These are phyloP conservation scores for Trametes polyzona DNA, from an alignment of 1,284 basidiomycete species.

Conservation along the genomic window DNA sequence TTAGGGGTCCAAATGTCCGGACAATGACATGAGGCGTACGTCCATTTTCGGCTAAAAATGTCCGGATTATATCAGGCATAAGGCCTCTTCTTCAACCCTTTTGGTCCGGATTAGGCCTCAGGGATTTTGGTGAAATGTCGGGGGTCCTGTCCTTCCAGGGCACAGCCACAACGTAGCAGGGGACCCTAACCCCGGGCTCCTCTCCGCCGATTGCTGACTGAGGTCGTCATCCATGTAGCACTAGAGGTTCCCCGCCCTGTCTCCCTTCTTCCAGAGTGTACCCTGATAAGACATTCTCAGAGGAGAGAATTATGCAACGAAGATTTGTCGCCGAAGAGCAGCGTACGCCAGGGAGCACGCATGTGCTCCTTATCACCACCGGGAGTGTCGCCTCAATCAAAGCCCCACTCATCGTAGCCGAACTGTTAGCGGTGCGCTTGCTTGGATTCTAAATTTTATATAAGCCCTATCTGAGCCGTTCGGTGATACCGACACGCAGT, in stretches of 20 bases:
- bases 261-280: background rate
- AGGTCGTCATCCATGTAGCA: background rate
- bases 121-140: too few species aligned
- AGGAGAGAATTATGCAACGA: slow-evolving; percentile 1
- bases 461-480: background rate
- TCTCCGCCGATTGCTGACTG: background rate
- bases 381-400: slow-evolving; percentile 97
- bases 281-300: background rate
- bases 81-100: too few species aligned
- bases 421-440: slow-evolving; percentile 74
- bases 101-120: too few species aligned
- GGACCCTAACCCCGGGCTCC: slow-evolving; percentile 13
- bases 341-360: slow-evolving; percentile 45
- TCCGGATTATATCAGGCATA: too few species aligned
- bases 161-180: slow-evolving; percentile 18
- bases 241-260: background rate
- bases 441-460: slow-evolving; percentile 23
- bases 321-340: slow-evolving; percentile 34
- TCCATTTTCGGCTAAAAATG: too few species aligned
- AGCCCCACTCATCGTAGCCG: slow-evolving; percentile 84
- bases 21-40: too few species aligned
- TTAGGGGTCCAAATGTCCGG: too few species aligned
- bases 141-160: too few species aligned
- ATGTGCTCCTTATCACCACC: slow-evolving; percentile 86
- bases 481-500: slow-evolving; percentile 43